Evolutionary conservation across 345 rosid species (phyloP).

Genomic region (Kandelia obovata): DNA sequence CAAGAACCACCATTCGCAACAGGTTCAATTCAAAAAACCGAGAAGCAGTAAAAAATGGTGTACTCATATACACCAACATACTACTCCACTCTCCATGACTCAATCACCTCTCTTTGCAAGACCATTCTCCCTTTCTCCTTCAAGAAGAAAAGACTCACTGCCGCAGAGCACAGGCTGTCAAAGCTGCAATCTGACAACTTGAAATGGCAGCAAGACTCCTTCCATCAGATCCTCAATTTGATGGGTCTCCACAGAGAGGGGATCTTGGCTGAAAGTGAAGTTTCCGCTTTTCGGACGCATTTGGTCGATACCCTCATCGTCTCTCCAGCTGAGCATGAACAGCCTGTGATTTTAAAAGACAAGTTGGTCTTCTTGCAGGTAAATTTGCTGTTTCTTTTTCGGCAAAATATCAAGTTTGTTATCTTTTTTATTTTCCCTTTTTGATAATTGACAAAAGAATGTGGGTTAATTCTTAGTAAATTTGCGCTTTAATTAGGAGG

Average conservation of each 20-base stretch:
- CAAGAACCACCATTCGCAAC: constrained; percentile 10
- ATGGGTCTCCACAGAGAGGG: constrained; percentile 70
- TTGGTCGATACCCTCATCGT: constrained; percentile 58
- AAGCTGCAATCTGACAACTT: constrained; percentile 71
- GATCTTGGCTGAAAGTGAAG: constrained; percentile 50
- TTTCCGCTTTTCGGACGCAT: constrained; percentile 52
- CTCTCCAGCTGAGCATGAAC: constrained; percentile 52
- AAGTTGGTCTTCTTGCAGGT: constrained; percentile 76
- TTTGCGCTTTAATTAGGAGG: too few relatives aligned
- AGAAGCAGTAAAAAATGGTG: constrained; percentile 40
- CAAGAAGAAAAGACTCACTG: constrained; percentile 50
- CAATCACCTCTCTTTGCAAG: constrained; percentile 77
- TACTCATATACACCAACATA: constrained; percentile 65
- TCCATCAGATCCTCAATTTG: constrained; percentile 65
- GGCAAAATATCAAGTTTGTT: not conserved
- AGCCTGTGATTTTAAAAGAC: constrained; percentile 48
- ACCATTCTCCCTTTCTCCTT: constrained; percentile 64
- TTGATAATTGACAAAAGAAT: too few relatives aligned
- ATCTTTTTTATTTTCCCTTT: too few relatives aligned
- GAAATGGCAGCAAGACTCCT: constrained; percentile 82
- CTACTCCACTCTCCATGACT: constrained; percentile 71
- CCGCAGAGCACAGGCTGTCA: constrained; percentile 47
- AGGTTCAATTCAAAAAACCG: constrained; percentile 7
- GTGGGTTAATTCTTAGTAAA: too few relatives aligned
- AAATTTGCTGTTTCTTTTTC: not conserved